A percentile compares a stretch with the other conserved stretches of the same genome.
Conservation (phyloP, 2,329 filamentous ascomycete genomes). For the Fonsecaea monophora region DNA sequence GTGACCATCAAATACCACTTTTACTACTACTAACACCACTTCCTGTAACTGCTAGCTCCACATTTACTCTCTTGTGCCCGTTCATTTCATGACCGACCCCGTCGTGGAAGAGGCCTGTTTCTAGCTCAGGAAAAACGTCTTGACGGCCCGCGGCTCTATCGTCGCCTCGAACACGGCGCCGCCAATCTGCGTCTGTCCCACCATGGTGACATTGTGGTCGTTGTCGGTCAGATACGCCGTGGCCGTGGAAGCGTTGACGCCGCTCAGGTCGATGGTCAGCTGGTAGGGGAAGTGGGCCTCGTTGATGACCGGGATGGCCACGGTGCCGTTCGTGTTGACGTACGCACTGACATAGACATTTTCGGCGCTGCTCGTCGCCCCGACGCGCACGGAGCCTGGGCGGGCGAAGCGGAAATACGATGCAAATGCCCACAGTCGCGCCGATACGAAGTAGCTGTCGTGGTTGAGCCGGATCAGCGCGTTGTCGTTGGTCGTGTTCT, state of each 20-base stretch:
- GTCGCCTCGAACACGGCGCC: conserved; percentile 15
- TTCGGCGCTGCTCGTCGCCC: conserved; percentile 41
- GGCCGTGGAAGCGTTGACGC: conserved; percentile 41
- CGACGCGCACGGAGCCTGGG: conserved; percentile 49
- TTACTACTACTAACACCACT: no score
- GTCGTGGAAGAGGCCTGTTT: no score
- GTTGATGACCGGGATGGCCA: conserved; percentile 45
- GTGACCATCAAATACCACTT: no score
- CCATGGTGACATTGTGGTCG: conserved; percentile 29
- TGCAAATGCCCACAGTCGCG: conserved; percentile 52
- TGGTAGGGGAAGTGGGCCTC: conserved; percentile 31
- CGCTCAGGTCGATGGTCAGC: conserved; percentile 19
- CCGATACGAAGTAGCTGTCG: conserved; percentile 44
- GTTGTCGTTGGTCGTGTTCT: conserved; percentile 48
- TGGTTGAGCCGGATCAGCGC: conserved; percentile 41
- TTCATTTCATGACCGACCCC: no score
- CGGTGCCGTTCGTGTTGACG: conserved; percentile 45
- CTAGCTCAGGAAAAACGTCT: conserved; percentile 27
- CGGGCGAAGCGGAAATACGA: conserved; percentile 49
- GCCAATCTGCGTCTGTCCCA: conserved; percentile 16
- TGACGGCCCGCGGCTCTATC: conserved; percentile 22
- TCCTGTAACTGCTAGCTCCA: no score
- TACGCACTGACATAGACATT: conserved; percentile 41
- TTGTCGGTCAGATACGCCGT: conserved; percentile 51
- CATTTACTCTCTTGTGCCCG: no score